These are phyloP conservation scores for Emydomyces testavorans DNA, from an alignment of 2,329 filamentous ascomycete species.

Conservation along the genomic window DNA sequence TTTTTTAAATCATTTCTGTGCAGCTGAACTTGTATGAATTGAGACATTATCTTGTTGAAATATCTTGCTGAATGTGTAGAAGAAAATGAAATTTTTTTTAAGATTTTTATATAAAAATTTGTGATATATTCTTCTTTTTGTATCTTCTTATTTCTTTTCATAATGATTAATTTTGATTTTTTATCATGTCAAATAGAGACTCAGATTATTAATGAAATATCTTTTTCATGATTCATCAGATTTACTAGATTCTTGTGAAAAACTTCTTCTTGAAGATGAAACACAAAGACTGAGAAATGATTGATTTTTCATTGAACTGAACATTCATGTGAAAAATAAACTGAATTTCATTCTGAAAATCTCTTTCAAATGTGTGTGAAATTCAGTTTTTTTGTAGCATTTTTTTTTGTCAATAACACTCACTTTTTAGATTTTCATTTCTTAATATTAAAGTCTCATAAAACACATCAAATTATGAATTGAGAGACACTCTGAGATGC, in stretches of 20 bases:
- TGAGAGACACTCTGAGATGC: neutral
- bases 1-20: slow-evolving; percentile 1
- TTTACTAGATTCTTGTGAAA: slow-evolving; percentile 3
- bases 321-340: slow-evolving; percentile 11
- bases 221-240: slow-evolving; percentile 8
- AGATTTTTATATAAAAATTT: slow-evolving; percentile 4
- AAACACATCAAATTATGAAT: neutral
- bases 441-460: neutral
- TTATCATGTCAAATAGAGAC: slow-evolving; percentile 2
- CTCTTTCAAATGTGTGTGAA: neutral
- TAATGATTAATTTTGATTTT: slow-evolving; percentile 4
- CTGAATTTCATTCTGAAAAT: neutral
- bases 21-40: slow-evolving; percentile 5
- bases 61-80: neutral
- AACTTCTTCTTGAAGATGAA: neutral
- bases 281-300: too few relatives aligned
- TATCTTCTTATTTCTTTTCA: slow-evolving; percentile 4
- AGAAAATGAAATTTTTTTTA: neutral
- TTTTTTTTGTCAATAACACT: neutral
- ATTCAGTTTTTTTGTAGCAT: neutral
- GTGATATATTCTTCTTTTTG: neutral
- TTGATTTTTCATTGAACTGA: slow-evolving; percentile 9
- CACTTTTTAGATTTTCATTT: too few relatives aligned
- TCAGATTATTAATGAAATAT: slow-evolving; percentile 10
- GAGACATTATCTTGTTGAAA: slow-evolving; percentile 17